A percentile compares a stretch with the other conserved stretches of the same genome.
Conservation (phyloP, 2,329 filamentous ascomycete species). For the Trichocomaceae sp. region DNA sequence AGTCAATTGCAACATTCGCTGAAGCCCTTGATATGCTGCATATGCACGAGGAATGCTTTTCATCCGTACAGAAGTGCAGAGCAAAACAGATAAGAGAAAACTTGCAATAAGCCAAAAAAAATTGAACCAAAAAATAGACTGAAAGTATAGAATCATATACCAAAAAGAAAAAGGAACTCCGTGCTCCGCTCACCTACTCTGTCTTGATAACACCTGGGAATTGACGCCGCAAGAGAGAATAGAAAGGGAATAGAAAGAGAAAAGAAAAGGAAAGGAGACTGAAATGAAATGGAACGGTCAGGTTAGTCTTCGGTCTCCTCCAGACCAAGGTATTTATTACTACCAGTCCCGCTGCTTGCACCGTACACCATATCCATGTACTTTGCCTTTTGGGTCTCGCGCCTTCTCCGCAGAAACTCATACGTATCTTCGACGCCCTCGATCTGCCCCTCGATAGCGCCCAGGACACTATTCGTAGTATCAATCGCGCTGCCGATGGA, state of each 20-base stretch:
- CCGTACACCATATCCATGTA: slow-evolving; percentile 75
- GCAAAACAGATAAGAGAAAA: background rate
- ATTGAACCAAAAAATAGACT: background rate
- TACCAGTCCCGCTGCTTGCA: slow-evolving; percentile 22
- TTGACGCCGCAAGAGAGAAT: background rate
- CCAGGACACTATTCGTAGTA: slow-evolving; percentile 12
- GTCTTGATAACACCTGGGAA: slow-evolving; percentile 2
- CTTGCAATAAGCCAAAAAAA: background rate
- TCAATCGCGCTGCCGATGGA: slow-evolving; percentile 37
- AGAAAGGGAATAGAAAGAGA: background rate
- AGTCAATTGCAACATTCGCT: background rate
- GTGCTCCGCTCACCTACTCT: slow-evolving; percentile 3
- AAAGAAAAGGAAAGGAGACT: background rate
- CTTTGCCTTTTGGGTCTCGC: slow-evolving; percentile 74
- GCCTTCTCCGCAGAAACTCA: slow-evolving; percentile 65
- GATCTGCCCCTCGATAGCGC: slow-evolving; percentile 75
- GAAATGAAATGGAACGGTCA: background rate
- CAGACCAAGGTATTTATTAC: slow-evolving; percentile 8
- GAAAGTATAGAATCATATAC: background rate
- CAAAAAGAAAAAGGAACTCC: background rate
- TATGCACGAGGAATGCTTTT: background rate
- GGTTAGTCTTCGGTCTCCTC: slow-evolving; percentile 4
- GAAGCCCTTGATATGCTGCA: background rate
- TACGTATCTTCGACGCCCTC: slow-evolving; percentile 73
- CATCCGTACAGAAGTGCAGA: background rate